Percentiles rank a stretch among this genome's conserved stretches.
Conservation (phyloP, 2,329 filamentous ascomycete genomes). For the Paraconiothyrium brasiliense region DNA sequence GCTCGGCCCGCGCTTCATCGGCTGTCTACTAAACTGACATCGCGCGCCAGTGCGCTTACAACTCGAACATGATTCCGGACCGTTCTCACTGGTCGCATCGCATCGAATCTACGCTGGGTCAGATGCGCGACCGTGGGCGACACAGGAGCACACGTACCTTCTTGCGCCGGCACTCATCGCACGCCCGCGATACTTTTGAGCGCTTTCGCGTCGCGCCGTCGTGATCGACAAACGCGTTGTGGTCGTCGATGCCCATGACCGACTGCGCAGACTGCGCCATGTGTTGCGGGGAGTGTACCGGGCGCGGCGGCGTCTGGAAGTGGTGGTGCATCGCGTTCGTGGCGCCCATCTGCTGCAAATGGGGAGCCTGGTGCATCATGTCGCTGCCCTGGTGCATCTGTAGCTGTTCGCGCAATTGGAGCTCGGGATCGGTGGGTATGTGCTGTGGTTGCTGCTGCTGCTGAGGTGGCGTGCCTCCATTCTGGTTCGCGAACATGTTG, state of each 20-base stretch:
- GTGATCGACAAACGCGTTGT: constrained; percentile 46
- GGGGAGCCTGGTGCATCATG: constrained; percentile 42
- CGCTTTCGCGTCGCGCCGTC: constrained; percentile 47
- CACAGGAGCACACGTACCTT: constrained; percentile 39
- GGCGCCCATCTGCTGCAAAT: constrained; percentile 38
- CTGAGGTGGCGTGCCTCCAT: constrained; percentile 42
- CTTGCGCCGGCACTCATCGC: constrained; percentile 53
- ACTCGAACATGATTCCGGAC: constrained; percentile 51
- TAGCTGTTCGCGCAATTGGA: constrained; percentile 47
- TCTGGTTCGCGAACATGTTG: constrained; percentile 48
- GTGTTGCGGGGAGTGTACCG: constrained; percentile 50
- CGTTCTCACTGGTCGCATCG: constrained; percentile 52
- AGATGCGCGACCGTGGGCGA: constrained; percentile 20
- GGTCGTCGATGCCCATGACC: constrained; percentile 49
- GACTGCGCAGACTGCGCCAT: constrained; percentile 52
- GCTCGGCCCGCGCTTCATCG: constrained; percentile 54
- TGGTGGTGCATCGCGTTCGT: constrained; percentile 44
- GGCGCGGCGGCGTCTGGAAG: constrained; percentile 46
- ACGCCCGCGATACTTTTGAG: constrained; percentile 54
- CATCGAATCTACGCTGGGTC: constrained; percentile 47
- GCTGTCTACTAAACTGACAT: constrained; percentile 53
- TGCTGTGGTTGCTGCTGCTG: constrained; percentile 43
- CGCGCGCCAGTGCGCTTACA: constrained; percentile 51
- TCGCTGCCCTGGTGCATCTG: constrained; percentile 45
- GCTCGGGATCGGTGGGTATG: constrained; percentile 42